Percentiles rank a stretch among this genome's conserved stretches.
These are phyloP conservation scores for Clonostachys rhizophaga DNA, from an alignment of 2,329 filamentous ascomycete species.

Conservation along the genomic window DNA sequence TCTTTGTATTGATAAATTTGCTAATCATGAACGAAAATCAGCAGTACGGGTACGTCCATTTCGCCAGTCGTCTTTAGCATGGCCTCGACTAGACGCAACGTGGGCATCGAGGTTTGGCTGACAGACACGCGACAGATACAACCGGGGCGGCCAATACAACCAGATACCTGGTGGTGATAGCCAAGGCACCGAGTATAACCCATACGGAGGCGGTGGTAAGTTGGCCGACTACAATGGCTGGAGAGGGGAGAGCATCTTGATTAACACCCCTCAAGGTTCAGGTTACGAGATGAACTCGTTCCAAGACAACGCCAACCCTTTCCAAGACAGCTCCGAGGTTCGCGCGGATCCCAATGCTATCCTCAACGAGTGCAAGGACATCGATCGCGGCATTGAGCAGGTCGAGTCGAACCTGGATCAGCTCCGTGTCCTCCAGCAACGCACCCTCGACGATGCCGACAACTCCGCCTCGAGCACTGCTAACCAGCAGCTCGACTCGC, in stretches of 20 bases:
- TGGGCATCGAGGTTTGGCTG: constrained; percentile 12
- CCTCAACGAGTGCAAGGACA: constrained; percentile 78
- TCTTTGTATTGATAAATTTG: too few species aligned
- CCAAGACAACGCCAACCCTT: constrained; percentile 34
- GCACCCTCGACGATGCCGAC: constrained; percentile 71
- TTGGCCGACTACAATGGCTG: too few species aligned
- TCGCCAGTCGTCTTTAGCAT: too few species aligned
- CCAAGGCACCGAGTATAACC: constrained; percentile 21
- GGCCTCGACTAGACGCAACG: too few species aligned
- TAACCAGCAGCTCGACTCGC: constrained; percentile 65
- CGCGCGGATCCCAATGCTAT: constrained; percentile 66
- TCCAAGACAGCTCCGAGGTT: constrained; percentile 24
- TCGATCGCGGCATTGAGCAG: constrained; percentile 71
- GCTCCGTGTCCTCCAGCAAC: constrained; percentile 66
- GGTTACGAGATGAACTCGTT: constrained; percentile 71
- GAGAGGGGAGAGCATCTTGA: neutral
- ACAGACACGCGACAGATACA: constrained; percentile 40
- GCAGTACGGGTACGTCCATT: too few species aligned
- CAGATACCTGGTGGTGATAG: too few species aligned
- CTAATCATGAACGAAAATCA: too few species aligned
- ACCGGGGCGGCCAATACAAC: constrained; percentile 48
- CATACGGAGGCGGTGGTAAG: constrained; percentile 10
- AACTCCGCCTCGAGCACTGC: constrained; percentile 61
- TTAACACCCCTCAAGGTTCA: constrained; percentile 20
- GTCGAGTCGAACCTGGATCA: constrained; percentile 70